A percentile compares a stretch with the other conserved stretches of the same genome.
Conservation (phyloP, 2,329 filamentous ascomycete genomes). For the Arthroderma uncinatum region DNA sequence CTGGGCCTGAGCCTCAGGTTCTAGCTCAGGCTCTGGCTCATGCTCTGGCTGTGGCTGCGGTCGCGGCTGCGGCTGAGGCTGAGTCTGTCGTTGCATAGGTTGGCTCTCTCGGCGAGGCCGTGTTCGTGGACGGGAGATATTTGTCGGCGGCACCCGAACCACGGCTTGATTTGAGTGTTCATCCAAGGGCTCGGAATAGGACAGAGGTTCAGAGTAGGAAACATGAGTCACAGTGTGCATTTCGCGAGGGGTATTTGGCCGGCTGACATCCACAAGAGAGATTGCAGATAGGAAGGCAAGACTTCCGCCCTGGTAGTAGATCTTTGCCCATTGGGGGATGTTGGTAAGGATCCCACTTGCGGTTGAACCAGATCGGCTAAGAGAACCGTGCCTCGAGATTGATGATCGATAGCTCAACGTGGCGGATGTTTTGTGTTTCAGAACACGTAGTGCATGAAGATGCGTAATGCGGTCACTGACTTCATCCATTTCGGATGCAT, state of each 20-base stretch:
- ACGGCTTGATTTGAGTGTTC: slow-evolving; percentile 19
- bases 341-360: slow-evolving; percentile 35
- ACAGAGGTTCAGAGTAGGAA: slow-evolving; percentile 22
- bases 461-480: slow-evolving; percentile 28
- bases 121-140: slow-evolving; percentile 23
- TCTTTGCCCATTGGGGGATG: slow-evolving; percentile 41
- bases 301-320: slow-evolving; percentile 62
- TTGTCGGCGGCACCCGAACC: slow-evolving; percentile 20
- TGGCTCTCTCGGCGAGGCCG: slow-evolving; percentile 17
- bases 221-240: slow-evolving; percentile 25
- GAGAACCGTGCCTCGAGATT: slow-evolving; percentile 30
- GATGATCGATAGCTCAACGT: slow-evolving; percentile 34
- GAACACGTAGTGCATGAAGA: slow-evolving; percentile 19
- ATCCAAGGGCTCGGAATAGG: slow-evolving; percentile 24
- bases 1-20: not conserved
- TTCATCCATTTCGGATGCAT: slow-evolving; percentile 25
- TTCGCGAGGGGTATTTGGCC: slow-evolving; percentile 36
- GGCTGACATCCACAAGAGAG: slow-evolving; percentile 26
- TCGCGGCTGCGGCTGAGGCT: not conserved
- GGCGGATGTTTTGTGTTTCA: slow-evolving; percentile 23
- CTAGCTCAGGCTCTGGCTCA: not conserved
- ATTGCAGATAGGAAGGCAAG: slow-evolving; percentile 39
- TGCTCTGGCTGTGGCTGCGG: not conserved
- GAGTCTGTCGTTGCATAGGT: not conserved
- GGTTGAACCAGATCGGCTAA: slow-evolving; percentile 33